Conservation (phyloP, 2,329 filamentous ascomycete genomes). For the Beauveria varroae region DNA sequence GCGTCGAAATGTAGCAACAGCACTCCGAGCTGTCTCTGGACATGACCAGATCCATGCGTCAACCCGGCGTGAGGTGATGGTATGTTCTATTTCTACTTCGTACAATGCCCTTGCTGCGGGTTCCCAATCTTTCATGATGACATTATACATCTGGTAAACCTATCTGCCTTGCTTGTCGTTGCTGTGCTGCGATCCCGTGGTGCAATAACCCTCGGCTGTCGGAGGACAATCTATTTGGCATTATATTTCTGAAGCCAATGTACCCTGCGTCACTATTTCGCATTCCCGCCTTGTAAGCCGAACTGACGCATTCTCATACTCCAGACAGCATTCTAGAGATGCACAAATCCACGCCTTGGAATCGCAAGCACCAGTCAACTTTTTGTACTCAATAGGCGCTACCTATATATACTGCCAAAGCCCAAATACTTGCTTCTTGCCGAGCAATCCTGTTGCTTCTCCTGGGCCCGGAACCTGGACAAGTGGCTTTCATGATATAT, state of each 20-base stretch:
- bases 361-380: not conserved
- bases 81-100: constrained; percentile 1
- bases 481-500: constrained; percentile 5
- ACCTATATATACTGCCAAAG: constrained; percentile 8
- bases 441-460: constrained; percentile 10
- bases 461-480: not conserved
- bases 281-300: not conserved
- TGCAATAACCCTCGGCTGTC: constrained; percentile 21
- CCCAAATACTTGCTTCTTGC: not conserved
- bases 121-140: constrained; percentile 24
- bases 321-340: not conserved
- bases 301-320: not conserved
- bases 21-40: not conserved
- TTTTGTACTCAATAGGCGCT: not conserved
- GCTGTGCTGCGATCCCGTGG: constrained; percentile 1
- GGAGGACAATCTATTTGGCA: constrained; percentile 18
- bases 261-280: not conserved
- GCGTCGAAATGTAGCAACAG: not conserved
- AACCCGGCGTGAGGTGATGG: not conserved
- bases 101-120: not conserved
- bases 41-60: not conserved
- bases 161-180: constrained; percentile 26
- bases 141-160: constrained; percentile 36
- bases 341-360: not conserved
- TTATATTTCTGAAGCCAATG: not conserved